These are phyloP conservation scores for Pythium insidiosum DNA, from an alignment of 352 stramenopile genomes.

Conservation along the genomic window DNA sequence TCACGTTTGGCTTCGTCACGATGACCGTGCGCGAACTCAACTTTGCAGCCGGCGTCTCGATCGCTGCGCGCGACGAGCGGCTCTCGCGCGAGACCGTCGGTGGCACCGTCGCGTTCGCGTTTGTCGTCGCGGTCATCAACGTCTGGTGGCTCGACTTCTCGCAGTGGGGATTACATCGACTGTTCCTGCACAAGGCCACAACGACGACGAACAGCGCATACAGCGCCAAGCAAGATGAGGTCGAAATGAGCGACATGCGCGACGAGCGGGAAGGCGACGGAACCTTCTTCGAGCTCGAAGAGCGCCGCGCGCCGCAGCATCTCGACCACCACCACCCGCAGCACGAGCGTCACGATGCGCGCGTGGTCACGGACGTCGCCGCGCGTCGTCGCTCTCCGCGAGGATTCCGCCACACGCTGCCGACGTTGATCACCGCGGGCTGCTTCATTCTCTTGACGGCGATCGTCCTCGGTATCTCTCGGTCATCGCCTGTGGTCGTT, in stretches of 20 bases:
- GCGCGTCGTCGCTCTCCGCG: no score
- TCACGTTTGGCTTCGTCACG: conserved; percentile 35
- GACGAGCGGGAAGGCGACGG: no score
- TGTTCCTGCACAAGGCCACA: not conserved
- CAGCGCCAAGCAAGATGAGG: not conserved
- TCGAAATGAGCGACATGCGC: no score
- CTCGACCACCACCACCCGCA: no score
- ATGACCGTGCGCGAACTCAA: conserved; percentile 28
- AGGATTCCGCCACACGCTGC: no score
- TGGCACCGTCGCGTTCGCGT: conserved; percentile 6
- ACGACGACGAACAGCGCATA: not conserved
- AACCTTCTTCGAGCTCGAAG: no score
- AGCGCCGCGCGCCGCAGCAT: no score
- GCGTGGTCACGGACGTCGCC: no score
- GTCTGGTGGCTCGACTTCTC: conserved; percentile 7
- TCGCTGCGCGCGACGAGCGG: conserved; percentile 20
- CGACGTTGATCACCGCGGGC: not conserved
- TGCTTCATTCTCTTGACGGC: not conserved
- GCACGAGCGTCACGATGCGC: no score
- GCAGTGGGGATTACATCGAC: no score
- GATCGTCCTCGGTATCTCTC: not conserved
- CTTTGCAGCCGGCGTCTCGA: conserved; percentile 15
- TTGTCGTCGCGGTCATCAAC: conserved; percentile 15
- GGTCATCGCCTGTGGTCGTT: not conserved
- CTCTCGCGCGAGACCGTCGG: conserved; percentile 13